Evolutionary conservation across 495 filamentous ascomycete species (phyloP).

Genomic region (Penicillium fimorum): DNA sequence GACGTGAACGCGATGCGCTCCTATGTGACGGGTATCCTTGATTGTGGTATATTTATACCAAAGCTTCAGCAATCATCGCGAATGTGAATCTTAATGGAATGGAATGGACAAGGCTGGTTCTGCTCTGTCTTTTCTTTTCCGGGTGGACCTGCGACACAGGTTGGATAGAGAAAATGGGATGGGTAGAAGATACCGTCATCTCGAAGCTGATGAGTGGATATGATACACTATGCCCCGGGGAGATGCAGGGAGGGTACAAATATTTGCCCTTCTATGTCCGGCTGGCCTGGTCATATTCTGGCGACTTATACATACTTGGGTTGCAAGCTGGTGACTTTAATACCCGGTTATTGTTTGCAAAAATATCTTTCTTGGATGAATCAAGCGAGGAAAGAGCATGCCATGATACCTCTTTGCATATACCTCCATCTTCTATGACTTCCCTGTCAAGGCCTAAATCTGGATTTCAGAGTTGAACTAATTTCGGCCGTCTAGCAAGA

Average conservation of each 20-base stretch:
- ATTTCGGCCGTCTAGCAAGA: not conserved
- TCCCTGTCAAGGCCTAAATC: not conserved
- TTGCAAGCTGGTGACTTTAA: constrained; percentile 13
- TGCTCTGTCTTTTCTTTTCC: not conserved
- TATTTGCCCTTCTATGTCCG: not conserved
- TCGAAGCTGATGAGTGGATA: not conserved
- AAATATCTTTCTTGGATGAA: not conserved
- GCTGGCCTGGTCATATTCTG: constrained; percentile 15
- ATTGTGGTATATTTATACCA: not conserved
- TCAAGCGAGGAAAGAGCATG: not conserved
- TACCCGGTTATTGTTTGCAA: constrained; percentile 22
- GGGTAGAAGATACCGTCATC: not conserved
- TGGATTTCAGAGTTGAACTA: not conserved
- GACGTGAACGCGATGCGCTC: not conserved
- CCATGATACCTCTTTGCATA: not conserved
- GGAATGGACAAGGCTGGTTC: not conserved
- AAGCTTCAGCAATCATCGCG: not conserved
- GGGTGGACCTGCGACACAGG: not conserved
- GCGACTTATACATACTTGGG: constrained; percentile 8
- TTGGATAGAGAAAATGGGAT: not conserved
- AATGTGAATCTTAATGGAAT: not conserved
- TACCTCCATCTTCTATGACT: not conserved
- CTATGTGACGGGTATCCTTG: not conserved
- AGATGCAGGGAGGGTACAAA: not conserved
- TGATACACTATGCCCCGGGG: not conserved